These are phyloP conservation scores for Cercospora zeae-maydis DNA, from an alignment of 2,329 filamentous ascomycete genomes.

Conservation along the genomic window DNA sequence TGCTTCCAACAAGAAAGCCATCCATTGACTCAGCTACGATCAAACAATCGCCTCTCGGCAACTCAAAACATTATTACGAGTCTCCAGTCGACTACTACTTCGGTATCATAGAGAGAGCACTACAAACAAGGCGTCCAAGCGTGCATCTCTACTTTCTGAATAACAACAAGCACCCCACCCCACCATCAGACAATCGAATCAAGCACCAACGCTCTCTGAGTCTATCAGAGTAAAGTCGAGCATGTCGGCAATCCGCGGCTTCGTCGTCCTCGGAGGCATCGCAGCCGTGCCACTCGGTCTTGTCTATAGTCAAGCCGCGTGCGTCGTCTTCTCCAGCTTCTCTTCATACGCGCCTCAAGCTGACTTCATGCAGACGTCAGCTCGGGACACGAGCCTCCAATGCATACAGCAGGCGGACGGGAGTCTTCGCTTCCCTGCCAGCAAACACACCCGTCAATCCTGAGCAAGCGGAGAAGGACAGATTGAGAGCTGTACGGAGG, in stretches of 20 bases:
- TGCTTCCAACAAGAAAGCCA: slow-evolving; percentile 7
- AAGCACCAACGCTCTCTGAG: background rate
- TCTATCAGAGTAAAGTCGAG: background rate
- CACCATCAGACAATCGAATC: background rate
- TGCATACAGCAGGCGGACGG: slow-evolving; percentile 15
- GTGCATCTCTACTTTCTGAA: slow-evolving; percentile 16
- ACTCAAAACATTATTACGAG: background rate
- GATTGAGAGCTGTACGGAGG: slow-evolving; percentile 5
- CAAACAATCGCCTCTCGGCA: background rate
- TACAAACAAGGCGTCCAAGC: slow-evolving; percentile 14
- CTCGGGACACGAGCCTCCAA: slow-evolving; percentile 13
- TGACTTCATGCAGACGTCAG: slow-evolving; percentile 4
- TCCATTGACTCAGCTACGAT: background rate
- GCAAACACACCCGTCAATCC: slow-evolving; percentile 2
- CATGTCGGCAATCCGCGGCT: slow-evolving; percentile 11
- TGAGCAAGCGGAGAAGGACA: slow-evolving; percentile 12
- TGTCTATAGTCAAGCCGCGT: slow-evolving; percentile 13
- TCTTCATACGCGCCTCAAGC: background rate
- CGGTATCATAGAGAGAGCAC: slow-evolving; percentile 10
- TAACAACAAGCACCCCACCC: background rate
- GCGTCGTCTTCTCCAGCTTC: slow-evolving; percentile 1
- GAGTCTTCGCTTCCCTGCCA: slow-evolving; percentile 10
- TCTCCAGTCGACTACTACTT: slow-evolving; percentile 13
- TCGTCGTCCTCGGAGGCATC: slow-evolving; percentile 10
- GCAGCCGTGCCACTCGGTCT: slow-evolving; percentile 11